Percentiles rank a stretch among this genome's conserved stretches.
Evolutionary conservation across 257 asterid species (phyloP).

Genomic region (Parsonsia alboflavescens): DNA sequence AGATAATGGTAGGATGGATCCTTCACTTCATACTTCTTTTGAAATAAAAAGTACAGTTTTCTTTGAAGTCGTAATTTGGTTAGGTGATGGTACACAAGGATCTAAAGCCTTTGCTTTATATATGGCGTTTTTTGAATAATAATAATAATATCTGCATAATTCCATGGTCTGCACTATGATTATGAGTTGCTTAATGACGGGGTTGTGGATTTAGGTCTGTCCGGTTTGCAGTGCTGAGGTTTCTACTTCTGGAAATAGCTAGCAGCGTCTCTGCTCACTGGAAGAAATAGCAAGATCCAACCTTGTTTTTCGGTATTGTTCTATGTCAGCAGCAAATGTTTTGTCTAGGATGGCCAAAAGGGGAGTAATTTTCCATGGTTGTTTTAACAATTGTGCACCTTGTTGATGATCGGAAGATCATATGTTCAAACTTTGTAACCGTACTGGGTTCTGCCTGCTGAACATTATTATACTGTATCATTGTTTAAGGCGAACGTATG

Average conservation of each 20-base stretch:
- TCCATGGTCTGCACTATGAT: not conserved
- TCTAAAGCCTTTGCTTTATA: not conserved
- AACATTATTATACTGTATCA: not conserved
- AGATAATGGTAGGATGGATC: too few relatives aligned
- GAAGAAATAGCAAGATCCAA: not conserved
- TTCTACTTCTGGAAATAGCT: constrained; percentile 59
- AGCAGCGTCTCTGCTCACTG: constrained; percentile 10
- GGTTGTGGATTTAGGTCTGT: constrained; percentile 58
- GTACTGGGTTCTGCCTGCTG: constrained; percentile 1
- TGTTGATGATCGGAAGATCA: not conserved
- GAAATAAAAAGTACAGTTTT: too few relatives aligned
- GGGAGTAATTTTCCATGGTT: not conserved
- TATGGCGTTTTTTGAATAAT: too few relatives aligned
- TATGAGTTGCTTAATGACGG: constrained; percentile 1
- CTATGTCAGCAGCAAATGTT: not conserved
- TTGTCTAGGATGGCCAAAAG: not conserved
- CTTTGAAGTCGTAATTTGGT: too few relatives aligned
- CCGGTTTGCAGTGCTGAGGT: constrained; percentile 92
- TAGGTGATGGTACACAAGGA: not conserved
- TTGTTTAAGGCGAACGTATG: not conserved
- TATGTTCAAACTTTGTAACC: not conserved
- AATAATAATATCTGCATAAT: not conserved
- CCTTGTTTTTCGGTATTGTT: not conserved
- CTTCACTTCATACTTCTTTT: too few relatives aligned
- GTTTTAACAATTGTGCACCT: not conserved